Conservation (phyloP, 805 yeast genomes). For the Candida anglica region DNA sequence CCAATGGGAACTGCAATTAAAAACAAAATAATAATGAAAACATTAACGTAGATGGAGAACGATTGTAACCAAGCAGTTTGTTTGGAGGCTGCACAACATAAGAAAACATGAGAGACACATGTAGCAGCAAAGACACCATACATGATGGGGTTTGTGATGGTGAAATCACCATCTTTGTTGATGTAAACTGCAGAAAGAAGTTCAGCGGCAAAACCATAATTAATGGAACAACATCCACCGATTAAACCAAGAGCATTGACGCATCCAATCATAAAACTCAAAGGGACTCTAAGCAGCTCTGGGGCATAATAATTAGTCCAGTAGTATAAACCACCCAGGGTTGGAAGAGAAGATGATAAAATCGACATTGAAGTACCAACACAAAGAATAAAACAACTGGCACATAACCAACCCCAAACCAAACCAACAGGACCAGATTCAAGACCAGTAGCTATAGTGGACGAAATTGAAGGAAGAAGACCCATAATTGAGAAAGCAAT, state of each 20-base stretch:
- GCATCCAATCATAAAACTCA: conserved; percentile 63
- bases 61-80: conserved; percentile 58
- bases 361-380: conserved; percentile 26
- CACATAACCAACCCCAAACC: conserved; percentile 29
- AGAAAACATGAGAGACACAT: conserved; percentile 45
- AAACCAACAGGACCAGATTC: conserved; percentile 27
- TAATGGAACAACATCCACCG: conserved; percentile 64
- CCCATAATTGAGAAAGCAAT: conserved; percentile 35
- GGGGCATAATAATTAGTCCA: conserved; percentile 57
- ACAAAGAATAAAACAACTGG: conserved; percentile 18
- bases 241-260: conserved; percentile 64
- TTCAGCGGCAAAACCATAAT: conserved; percentile 66
- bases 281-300: conserved; percentile 42
- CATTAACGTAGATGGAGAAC: conserved; percentile 52
- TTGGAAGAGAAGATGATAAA: conserved; percentile 22
- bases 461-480: conserved; percentile 25
- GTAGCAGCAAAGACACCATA: conserved; percentile 69
- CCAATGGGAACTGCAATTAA: conserved; percentile 67
- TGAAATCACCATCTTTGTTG: conserved; percentile 51
- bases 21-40: conserved; percentile 48
- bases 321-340: conserved; percentile 31
- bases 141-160: conserved; percentile 46
- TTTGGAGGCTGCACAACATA: conserved; percentile 56
- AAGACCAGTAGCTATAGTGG: conserved; percentile 19
- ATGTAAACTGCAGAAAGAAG: conserved; percentile 56